Evolutionary conservation across 169 alveolate species (phyloP).

Genomic region (Miamiensis avidus): DNA sequence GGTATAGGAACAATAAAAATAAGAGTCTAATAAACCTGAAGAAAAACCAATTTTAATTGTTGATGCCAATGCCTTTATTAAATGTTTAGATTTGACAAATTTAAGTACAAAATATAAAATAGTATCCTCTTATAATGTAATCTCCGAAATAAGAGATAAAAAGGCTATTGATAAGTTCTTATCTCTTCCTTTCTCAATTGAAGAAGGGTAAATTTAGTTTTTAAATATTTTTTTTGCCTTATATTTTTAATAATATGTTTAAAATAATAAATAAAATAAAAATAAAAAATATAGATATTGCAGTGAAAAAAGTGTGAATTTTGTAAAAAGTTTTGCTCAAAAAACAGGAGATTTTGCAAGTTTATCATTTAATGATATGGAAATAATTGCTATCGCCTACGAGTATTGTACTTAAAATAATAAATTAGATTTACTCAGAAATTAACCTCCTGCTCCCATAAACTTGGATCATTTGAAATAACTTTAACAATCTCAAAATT

Average conservation of each 20-base stretch:
- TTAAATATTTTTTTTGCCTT: too few relatives aligned
- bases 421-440: slow-evolving; percentile 17
- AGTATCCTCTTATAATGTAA: slow-evolving; percentile 23
- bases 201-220: neutral
- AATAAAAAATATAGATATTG: neutral
- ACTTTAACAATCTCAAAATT: too few relatives aligned
- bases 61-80: slow-evolving; percentile 50
- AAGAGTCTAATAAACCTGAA: neutral
- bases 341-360: slow-evolving; percentile 40
- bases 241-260: too few relatives aligned
- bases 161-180: slow-evolving; percentile 36
- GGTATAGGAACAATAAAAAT: too few relatives aligned
- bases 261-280: too few relatives aligned
- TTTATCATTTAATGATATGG: slow-evolving; percentile 34
- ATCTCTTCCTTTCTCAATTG: slow-evolving; percentile 17
- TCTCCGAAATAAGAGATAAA: slow-evolving; percentile 35
- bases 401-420: slow-evolving; percentile 23
- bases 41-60: slow-evolving; percentile 9
- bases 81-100: slow-evolving; percentile 28
- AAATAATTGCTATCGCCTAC: slow-evolving; percentile 38
- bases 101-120: slow-evolving; percentile 26
- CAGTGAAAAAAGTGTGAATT: slow-evolving; percentile 14
- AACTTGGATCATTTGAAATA: neutral
- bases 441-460: slow-evolving; percentile 5
- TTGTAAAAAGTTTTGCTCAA: slow-evolving; percentile 26